Conservation (phyloP, 352 stramenopile species). For the Hyaloperonospora arabidopsidis region DNA sequence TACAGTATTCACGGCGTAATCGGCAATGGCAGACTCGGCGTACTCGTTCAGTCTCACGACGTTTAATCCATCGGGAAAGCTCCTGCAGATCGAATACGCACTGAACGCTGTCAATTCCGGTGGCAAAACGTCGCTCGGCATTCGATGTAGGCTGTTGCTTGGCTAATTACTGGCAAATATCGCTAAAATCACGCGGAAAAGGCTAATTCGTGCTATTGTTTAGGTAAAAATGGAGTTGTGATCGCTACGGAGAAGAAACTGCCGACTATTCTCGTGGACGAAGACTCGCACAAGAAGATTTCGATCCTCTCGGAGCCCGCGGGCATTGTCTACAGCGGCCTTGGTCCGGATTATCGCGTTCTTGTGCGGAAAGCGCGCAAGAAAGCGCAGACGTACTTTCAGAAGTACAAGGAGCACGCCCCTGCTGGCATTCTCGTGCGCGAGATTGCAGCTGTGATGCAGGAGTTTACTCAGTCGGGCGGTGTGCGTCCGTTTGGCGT, state of each 20-base stretch:
- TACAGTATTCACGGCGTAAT: constrained; percentile 14
- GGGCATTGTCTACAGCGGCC: constrained; percentile 95
- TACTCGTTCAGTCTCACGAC: constrained; percentile 99
- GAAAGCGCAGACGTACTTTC: constrained; percentile 92
- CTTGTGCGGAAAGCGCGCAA: constrained; percentile 94
- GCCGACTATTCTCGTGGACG: constrained; percentile 92
- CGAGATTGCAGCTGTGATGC: constrained; percentile 96
- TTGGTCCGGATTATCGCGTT: constrained; percentile 98
- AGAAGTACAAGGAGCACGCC: constrained; percentile 93
- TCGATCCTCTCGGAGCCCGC: constrained; percentile 87
- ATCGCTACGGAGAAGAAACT: constrained; percentile 99
- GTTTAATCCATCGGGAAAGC: constrained; percentile 98
- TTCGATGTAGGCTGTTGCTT: constrained; percentile 75
- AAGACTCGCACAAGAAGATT: constrained; percentile 94
- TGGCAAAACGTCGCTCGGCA: constrained; percentile 96
- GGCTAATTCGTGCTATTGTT: constrained; percentile 1
- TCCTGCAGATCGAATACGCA: constrained; percentile 99
- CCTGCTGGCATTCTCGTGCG: constrained; percentile 94
- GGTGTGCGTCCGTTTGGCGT: constrained; percentile 98
- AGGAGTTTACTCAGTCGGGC: constrained; percentile 97
- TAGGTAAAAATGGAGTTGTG: constrained; percentile 98
- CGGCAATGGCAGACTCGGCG: constrained; percentile 91
- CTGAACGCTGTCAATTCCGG: constrained; percentile 96
- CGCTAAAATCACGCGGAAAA: constrained; percentile 1
- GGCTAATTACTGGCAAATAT: neutral